These are phyloP conservation scores for Lactarius quietus DNA, from an alignment of 768 basidiomycete species.

Conservation along the genomic window DNA sequence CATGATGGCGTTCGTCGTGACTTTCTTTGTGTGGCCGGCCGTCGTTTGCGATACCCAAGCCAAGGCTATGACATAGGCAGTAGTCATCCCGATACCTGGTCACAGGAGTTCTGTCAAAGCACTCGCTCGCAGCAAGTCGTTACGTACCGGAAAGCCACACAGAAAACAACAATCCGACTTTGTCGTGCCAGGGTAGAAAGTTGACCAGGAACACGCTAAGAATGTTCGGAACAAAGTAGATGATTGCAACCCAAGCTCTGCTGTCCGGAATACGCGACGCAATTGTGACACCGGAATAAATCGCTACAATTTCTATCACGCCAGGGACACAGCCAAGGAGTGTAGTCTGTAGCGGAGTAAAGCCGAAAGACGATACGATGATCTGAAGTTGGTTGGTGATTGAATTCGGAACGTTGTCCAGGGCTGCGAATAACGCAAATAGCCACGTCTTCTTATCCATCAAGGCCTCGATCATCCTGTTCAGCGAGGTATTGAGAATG, in stretches of 20 bases:
- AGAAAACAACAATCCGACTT: slow-evolving; percentile 59
- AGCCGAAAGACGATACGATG: slow-evolving; percentile 66
- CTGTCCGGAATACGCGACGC: slow-evolving; percentile 54
- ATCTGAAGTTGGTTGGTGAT: slow-evolving; percentile 62
- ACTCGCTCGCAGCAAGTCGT: slow-evolving; percentile 2
- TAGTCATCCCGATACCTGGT: slow-evolving; percentile 49
- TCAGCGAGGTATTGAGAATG: not conserved
- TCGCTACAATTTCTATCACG: slow-evolving; percentile 62
- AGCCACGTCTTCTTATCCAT: slow-evolving; percentile 72
- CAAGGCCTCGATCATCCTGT: slow-evolving; percentile 65
- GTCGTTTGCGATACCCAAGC: slow-evolving; percentile 66
- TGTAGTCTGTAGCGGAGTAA: slow-evolving; percentile 60
- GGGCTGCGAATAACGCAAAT: slow-evolving; percentile 62
- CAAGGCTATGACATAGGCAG: slow-evolving; percentile 56
- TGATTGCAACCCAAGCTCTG: slow-evolving; percentile 58
- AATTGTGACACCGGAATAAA: slow-evolving; percentile 59
- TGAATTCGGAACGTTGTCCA: slow-evolving; percentile 64
- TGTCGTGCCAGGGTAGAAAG: slow-evolving; percentile 59
- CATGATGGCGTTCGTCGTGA: slow-evolving; percentile 71
- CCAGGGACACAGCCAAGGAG: slow-evolving; percentile 67
- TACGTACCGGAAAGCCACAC: slow-evolving; percentile 51
- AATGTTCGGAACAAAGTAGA: slow-evolving; percentile 63
- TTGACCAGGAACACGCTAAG: slow-evolving; percentile 60
- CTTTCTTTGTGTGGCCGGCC: slow-evolving; percentile 67
- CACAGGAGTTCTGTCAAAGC: not conserved